A percentile compares a stretch with the other conserved stretches of the same genome.
Evolutionary conservation across 2,329 filamentous ascomycete species (phyloP).

Genomic region (Paraphoma chrysanthemicola): DNA sequence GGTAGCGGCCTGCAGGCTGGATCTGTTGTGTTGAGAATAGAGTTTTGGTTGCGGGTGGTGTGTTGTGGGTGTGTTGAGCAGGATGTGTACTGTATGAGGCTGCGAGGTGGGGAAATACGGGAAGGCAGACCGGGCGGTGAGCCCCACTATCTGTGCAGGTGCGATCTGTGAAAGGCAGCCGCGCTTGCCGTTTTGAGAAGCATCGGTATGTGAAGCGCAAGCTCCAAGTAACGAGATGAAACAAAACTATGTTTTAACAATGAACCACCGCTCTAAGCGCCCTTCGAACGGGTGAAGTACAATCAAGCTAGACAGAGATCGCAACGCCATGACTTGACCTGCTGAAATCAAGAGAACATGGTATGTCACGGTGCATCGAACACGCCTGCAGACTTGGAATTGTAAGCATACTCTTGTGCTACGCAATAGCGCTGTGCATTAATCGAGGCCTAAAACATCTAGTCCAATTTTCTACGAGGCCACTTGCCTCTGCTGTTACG

Average conservation of each 20-base stretch:
- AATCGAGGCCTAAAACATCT: no score
- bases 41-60: constrained; percentile 15
- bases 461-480: neutral
- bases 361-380: no score
- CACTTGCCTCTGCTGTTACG: constrained; percentile 1
- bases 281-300: no score
- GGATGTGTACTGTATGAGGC: constrained; percentile 6
- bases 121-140: constrained; percentile 9
- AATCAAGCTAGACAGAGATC: no score
- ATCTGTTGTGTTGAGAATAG: constrained; percentile 13
- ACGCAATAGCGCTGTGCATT: no score
- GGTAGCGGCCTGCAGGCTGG: constrained; percentile 5
- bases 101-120: constrained; percentile 26
- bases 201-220: constrained; percentile 2
- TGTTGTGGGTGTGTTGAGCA: constrained; percentile 11
- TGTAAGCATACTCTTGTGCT: no score
- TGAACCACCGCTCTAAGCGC: neutral
- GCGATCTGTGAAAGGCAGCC: constrained; percentile 7
- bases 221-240: neutral
- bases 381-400: no score
- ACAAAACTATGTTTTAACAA: neutral
- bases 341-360: no score
- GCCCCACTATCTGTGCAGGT: constrained; percentile 7
- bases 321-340: no score
- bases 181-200: constrained; percentile 7